Conservation (phyloP, 2,329 filamentous ascomycete genomes). For the Xylaria sp. region DNA sequence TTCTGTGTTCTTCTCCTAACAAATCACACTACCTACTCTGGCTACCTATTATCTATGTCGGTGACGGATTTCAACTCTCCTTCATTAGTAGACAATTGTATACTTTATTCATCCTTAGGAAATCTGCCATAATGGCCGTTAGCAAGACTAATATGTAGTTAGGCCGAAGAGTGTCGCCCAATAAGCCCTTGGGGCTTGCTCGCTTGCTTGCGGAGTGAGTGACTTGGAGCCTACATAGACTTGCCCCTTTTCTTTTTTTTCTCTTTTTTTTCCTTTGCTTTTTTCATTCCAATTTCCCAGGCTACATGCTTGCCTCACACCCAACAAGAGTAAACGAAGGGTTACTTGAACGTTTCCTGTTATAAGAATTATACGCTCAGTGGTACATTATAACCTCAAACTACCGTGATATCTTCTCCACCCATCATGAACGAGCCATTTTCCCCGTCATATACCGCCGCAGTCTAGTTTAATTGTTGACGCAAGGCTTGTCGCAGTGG, state of each 20-base stretch:
- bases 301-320: neutral
- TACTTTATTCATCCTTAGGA: neutral
- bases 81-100: neutral
- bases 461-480: constrained; percentile 37
- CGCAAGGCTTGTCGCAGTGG: constrained; percentile 49
- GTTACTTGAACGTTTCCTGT: neutral
- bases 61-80: too few relatives aligned
- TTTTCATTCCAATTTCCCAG: neutral
- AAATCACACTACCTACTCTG: too few relatives aligned
- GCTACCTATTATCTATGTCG: too few relatives aligned
- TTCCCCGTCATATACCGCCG: neutral
- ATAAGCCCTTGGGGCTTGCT: neutral
- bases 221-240: neutral
- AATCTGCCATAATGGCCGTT: neutral
- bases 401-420: neutral
- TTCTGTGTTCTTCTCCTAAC: neutral
- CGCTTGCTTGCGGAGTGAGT: too few relatives aligned
- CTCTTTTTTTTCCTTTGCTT: too few relatives aligned
- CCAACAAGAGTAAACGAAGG: constrained; percentile 5
- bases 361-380: neutral
- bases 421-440: neutral
- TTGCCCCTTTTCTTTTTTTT: neutral
- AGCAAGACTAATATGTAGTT: neutral
- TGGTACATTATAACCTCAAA: neutral
- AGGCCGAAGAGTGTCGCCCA: too few relatives aligned